phyloP scores from a whole-genome alignment of 192 early-diverging fungal genomes.

The Backusella morwellensis region DNA sequence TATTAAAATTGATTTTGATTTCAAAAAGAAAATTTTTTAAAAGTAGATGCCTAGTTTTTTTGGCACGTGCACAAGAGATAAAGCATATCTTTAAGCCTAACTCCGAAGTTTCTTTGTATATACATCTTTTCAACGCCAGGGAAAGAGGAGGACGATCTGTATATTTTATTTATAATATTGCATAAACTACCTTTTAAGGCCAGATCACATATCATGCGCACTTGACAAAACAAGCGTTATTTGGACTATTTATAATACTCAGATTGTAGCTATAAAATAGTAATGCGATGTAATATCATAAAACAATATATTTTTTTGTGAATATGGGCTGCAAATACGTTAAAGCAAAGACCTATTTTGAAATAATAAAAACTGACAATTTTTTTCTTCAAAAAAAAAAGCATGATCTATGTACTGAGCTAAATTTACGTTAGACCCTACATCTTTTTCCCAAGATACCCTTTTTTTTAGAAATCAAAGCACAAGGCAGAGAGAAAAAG shows the following conservation, averaged over 20 bases:
- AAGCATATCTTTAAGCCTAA: background rate
- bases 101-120: background rate
- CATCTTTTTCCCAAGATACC: background rate
- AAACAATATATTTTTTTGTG: background rate
- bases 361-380: no score
- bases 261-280: background rate
- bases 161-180: background rate
- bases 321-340: background rate
- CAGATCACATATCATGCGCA: background rate
- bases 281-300: background rate
- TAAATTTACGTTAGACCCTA: background rate
- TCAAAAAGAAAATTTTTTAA: background rate
- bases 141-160: background rate
- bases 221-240: background rate
- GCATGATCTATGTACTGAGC: background rate
- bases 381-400: background rate
- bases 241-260: background rate
- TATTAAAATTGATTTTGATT: background rate
- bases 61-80: background rate
- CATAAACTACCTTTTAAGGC: background rate
- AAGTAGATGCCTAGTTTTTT: background rate
- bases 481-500: background rate
- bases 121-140: background rate
- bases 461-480: background rate
- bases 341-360: background rate